These are phyloP conservation scores for Hydnum rufescens DNA, from an alignment of 768 basidiomycete genomes.

Conservation along the genomic window DNA sequence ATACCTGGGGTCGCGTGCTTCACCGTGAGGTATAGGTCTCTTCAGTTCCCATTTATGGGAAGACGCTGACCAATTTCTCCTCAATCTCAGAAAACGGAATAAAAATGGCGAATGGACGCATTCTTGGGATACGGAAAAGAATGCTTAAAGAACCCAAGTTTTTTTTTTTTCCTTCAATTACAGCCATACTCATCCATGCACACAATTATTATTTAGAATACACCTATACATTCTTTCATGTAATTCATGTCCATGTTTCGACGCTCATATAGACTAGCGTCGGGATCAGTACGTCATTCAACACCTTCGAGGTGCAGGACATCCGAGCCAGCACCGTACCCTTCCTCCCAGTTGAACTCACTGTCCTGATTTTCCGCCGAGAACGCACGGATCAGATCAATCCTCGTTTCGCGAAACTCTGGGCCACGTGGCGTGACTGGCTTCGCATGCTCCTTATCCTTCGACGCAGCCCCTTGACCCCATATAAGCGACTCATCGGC, in stretches of 20 bases:
- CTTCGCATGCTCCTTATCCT: conserved; percentile 33
- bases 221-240: no score
- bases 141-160: background rate
- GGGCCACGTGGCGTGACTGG: conserved; percentile 32
- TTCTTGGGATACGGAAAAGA: background rate
- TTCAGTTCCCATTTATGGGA: no score
- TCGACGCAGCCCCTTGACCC: conserved; percentile 53
- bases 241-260: no score
- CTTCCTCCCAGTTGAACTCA: conserved; percentile 47
- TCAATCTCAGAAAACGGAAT: background rate
- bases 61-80: no score
- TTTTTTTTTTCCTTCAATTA: background rate
- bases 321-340: conserved; percentile 50
- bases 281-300: background rate
- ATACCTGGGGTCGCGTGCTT: conserved; percentile 85
- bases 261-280: no score
- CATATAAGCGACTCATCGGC: conserved; percentile 34
- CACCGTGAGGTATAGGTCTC: conserved; percentile 34
- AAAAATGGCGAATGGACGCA: background rate
- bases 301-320: conserved; percentile 28
- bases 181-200: no score
- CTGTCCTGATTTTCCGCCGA: conserved; percentile 53
- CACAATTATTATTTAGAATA: no score
- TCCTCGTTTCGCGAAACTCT: conserved; percentile 21
- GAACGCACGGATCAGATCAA: conserved; percentile 36